Conservation (phyloP, 169 alveolate species). For the Eimeria necatrix region DNA sequence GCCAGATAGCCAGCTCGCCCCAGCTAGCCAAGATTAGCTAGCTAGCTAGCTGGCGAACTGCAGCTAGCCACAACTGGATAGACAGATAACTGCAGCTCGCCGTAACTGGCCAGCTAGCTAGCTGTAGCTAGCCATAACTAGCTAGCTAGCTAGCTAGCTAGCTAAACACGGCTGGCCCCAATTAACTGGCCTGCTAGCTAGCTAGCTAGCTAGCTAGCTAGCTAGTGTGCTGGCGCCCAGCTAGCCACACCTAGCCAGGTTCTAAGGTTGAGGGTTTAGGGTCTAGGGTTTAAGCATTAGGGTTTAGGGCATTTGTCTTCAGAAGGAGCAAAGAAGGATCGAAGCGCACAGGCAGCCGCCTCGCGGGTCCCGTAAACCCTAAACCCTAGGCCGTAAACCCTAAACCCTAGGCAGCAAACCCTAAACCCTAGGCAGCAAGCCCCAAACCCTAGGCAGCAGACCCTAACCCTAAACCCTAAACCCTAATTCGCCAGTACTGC, state of each 20-base stretch:
- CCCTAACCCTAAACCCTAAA: background rate
- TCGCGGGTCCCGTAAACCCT: conserved; percentile 31
- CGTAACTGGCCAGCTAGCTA: background rate
- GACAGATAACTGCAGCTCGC: background rate
- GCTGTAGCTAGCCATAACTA: background rate
- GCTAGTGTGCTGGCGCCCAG: no score
- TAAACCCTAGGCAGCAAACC: conserved; percentile 19
- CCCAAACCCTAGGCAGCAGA: background rate
- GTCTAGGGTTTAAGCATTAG: background rate
- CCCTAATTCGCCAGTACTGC: background rate
- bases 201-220: no score
- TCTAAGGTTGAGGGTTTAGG: background rate
- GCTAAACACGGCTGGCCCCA: no score
- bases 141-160: no score
- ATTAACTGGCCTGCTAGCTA: no score
- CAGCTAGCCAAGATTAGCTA: background rate
- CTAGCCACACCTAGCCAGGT: background rate
- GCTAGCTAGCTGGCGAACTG: no score
- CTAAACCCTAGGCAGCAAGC: background rate
- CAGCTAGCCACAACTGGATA: no score
- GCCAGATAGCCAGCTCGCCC: background rate
- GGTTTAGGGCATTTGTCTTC: background rate
- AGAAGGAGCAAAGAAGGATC: conserved; percentile 25
- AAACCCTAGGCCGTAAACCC: conserved; percentile 48
- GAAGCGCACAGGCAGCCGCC: conserved; percentile 13